A percentile compares a stretch with the other conserved stretches of the same genome.
These are phyloP conservation scores for Colletotrichum spaethianum DNA, from an alignment of 2,329 filamentous ascomycete genomes.

Conservation along the genomic window DNA sequence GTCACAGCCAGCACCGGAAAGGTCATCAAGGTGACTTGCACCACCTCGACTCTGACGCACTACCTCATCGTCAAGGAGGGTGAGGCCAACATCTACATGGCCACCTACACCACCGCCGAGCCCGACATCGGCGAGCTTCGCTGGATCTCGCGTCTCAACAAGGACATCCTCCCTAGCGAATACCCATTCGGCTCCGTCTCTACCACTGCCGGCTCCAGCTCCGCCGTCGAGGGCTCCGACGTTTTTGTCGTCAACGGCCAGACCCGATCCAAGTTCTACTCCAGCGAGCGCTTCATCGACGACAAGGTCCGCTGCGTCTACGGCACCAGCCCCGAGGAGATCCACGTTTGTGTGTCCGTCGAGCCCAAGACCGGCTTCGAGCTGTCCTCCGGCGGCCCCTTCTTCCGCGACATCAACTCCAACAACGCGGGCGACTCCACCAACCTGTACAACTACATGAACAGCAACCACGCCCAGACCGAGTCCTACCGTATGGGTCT, in stretches of 20 bases:
- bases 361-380: conserved; percentile 63
- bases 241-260: conserved; percentile 73
- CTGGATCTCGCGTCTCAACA: conserved; percentile 73
- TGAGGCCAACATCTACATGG: conserved; percentile 73
- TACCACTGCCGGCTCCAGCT: conserved; percentile 65
- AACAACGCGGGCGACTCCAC: conserved; percentile 73
- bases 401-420: conserved; percentile 75
- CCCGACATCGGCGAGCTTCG: conserved; percentile 72
- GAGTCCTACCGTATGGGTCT: conserved; percentile 74
- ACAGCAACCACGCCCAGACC: conserved; percentile 74
- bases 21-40: conserved; percentile 75
- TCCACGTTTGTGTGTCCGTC: conserved; percentile 74
- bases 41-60: conserved; percentile 72
- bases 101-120: conserved; percentile 72
- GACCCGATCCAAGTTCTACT: conserved; percentile 80
- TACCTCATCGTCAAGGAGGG: conserved; percentile 74
- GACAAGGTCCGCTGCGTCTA: conserved; percentile 75
- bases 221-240: conserved; percentile 70
- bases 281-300: conserved; percentile 78
- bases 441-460: conserved; percentile 78
- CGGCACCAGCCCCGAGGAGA: conserved; percentile 57
- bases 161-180: conserved; percentile 64
- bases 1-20: conserved; percentile 49
- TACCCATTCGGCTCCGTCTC: conserved; percentile 69
- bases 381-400: conserved; percentile 75